Evolutionary conservation across 768 basidiomycete species (phyloP).

Genomic region (Multifurca ochricompacta): DNA sequence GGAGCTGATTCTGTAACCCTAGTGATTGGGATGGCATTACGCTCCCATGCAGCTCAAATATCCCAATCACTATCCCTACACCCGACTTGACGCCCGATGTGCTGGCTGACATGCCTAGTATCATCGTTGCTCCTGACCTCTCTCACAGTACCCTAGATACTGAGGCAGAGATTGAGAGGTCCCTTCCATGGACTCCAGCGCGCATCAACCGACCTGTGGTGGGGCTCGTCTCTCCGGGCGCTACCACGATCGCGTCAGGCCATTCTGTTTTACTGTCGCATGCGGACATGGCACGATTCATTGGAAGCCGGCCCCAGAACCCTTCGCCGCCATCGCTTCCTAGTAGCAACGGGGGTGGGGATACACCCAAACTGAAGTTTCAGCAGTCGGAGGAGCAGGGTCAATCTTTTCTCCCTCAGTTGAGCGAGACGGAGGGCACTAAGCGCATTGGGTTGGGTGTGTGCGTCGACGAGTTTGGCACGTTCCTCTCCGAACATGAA

Average conservation of each 20-base stretch:
- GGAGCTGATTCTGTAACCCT: not conserved
- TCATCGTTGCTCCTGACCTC: slow-evolving; percentile 9
- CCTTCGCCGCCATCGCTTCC: slow-evolving; percentile 16
- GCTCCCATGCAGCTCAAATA: slow-evolving; percentile 8
- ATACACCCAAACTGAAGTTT: not conserved
- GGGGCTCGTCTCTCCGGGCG: slow-evolving; percentile 6
- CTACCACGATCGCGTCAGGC: slow-evolving; percentile 12
- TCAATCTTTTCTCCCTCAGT: slow-evolving; percentile 10
- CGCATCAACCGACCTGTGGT: not conserved
- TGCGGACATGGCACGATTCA: not conserved
- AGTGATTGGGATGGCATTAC: slow-evolving; percentile 16
- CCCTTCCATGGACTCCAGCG: slow-evolving; percentile 10
- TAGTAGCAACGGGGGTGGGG: not conserved
- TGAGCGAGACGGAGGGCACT: slow-evolving; percentile 5
- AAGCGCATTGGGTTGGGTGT: not conserved
- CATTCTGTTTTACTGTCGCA: slow-evolving; percentile 9
- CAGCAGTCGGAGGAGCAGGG: not conserved
- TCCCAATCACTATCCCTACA: slow-evolving; percentile 14
- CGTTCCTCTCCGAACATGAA: slow-evolving; percentile 9
- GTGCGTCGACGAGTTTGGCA: slow-evolving; percentile 18
- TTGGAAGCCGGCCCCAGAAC: slow-evolving; percentile 3
- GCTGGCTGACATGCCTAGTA: slow-evolving; percentile 11
- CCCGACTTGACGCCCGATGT: slow-evolving; percentile 13
- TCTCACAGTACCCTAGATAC: slow-evolving; percentile 10
- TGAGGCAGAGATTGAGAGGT: slow-evolving; percentile 3